phyloP scores from a whole-genome alignment of 2,329 filamentous ascomycete genomes.

The Dothideomycetes sp. region DNA sequence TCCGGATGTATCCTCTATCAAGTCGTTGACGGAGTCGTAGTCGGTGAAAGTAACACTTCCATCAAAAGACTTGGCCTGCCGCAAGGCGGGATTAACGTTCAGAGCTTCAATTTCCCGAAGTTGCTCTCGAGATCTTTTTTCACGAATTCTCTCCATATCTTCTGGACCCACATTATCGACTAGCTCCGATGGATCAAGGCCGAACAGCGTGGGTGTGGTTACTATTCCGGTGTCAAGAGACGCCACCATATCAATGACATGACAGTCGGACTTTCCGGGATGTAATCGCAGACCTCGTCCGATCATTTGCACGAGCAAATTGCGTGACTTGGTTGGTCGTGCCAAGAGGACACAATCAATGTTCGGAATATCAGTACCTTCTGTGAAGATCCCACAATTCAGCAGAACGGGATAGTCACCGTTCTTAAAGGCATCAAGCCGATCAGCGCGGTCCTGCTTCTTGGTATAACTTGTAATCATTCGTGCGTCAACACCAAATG shows the following conservation, averaged over 20 bases:
- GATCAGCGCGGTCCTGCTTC: constrained; percentile 54
- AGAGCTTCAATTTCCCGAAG: constrained; percentile 26
- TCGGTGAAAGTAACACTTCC: constrained; percentile 68
- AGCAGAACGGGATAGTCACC: constrained; percentile 76
- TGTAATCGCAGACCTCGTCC: constrained; percentile 81
- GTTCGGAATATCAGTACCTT: constrained; percentile 95
- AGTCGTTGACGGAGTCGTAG: constrained; percentile 83
- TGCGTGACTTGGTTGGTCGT: constrained; percentile 82
- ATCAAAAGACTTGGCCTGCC: constrained; percentile 11
- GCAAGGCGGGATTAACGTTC: constrained; percentile 2
- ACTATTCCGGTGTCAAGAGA: constrained; percentile 75
- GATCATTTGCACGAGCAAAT: constrained; percentile 94
- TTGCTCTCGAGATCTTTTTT: constrained; percentile 32
- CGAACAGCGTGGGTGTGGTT: constrained; percentile 85
- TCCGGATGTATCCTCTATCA: constrained; percentile 69
- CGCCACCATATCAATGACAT: constrained; percentile 93
- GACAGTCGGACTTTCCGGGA: constrained; percentile 74
- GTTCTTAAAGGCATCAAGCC: constrained; percentile 63
- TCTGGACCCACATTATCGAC: constrained; percentile 55
- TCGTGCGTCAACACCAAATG: constrained; percentile 67
- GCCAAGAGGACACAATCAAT: constrained; percentile 88
- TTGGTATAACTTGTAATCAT: constrained; percentile 79
- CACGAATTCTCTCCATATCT: constrained; percentile 48
- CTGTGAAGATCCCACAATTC: constrained; percentile 94
- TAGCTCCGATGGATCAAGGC: constrained; percentile 72